Base-by-base conservation (phyloP, 2,329 filamentous ascomycete species). In the Aspergillus candidus region DNA sequence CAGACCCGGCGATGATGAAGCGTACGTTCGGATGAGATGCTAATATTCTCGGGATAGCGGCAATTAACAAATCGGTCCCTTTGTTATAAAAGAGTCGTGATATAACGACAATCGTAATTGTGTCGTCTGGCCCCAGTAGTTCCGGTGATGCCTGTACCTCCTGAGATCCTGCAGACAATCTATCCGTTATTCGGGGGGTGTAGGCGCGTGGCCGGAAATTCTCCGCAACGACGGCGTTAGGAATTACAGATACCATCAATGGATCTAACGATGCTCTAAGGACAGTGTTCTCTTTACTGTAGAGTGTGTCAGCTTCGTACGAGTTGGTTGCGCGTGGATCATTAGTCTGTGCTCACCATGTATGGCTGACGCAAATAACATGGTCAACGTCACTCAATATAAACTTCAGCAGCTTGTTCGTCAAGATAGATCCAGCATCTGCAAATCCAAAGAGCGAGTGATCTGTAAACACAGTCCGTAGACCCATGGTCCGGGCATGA, bases 41-140 rank as follows among this genome's bases (percentile, higher is more conserved):
- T 22, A 97, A 78, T 41, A 98, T 95, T 38, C 90, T 83, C 1
- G 93, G 93, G 42, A 98, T 94, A 4, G 89, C 88, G 10, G 91
- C 93, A 17, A 95, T 95, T n/a, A 98, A 78, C 0, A 98, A 79
- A 64, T 98, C 94, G 1, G 88, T 97, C 47, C 93, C 93, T 66
- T 98, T 98, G 70, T 98, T 98, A 69, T 97, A 97, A 69, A 97
- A 98, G 1, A 98, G 80, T 14, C 93, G 88, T 7, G 90, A 96
- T 50, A 98, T 94, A 14, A 98, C 91, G 2, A 98, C 88, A 46
- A 98, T 96, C 6, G 89, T 96, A 58, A 98, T 91, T 10, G 82
- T 85, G 57, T 96, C 91, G 52, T 88, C 77, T 0, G 89, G 87
- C 0, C 86, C 86, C 3, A 94, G 77, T 6, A 80, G 81, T 42